Evolutionary conservation across 345 rosid genomes (phyloP).

Genomic region (Arabidopsis arenosa): DNA sequence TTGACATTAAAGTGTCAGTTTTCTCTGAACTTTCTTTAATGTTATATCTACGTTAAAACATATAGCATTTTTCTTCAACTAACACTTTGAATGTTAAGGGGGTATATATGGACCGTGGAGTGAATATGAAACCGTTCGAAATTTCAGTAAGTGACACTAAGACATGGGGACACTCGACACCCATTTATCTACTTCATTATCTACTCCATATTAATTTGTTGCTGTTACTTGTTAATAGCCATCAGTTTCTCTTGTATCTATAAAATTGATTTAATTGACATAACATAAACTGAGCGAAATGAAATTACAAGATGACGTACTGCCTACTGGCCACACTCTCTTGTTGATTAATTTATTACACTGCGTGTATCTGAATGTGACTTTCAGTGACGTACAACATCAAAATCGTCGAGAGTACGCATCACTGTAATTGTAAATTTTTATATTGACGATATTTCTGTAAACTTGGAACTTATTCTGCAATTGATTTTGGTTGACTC

Average conservation of each 20-base stretch:
- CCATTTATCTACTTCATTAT: slow-evolving; percentile 13
- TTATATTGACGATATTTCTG: no score
- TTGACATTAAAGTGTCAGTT: background rate
- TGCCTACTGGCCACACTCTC: slow-evolving; percentile 12
- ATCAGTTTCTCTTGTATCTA: background rate
- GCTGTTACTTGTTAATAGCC: background rate
- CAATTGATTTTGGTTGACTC: no score
- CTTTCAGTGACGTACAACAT: background rate
- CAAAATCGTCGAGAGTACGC: no score
- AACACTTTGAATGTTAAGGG: slow-evolving; percentile 5
- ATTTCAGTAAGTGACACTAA: background rate
- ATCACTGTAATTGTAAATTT: no score
- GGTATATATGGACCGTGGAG: background rate
- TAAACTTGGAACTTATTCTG: no score
- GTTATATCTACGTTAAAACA: background rate
- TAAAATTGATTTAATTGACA: background rate
- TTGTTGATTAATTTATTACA: background rate
- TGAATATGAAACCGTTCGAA: background rate
- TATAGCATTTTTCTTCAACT: background rate
- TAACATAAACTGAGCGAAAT: background rate
- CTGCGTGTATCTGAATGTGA: background rate
- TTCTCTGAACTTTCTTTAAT: background rate
- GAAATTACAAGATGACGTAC: background rate
- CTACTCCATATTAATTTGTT: no score
- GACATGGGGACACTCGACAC: slow-evolving; percentile 2